A percentile compares a stretch with the other conserved stretches of the same genome.
Evolutionary conservation across 768 basidiomycete genomes (phyloP).

Genomic region (Kwoniella sp.): DNA sequence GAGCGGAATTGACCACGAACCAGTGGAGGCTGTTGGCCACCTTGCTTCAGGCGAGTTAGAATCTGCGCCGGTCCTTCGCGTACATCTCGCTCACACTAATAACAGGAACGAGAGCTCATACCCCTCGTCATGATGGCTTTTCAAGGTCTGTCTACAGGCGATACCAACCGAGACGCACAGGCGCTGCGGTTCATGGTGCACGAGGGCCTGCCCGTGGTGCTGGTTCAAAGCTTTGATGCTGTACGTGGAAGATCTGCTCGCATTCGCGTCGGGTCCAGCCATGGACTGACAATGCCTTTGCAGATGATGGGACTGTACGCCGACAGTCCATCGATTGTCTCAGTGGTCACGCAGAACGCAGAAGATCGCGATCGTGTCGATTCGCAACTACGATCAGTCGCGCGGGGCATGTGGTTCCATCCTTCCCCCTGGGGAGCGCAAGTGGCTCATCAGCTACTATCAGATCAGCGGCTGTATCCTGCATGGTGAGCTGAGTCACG

Average conservation of each 20-base stretch:
- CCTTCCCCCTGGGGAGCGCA: slow-evolving; percentile 48
- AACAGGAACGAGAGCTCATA: slow-evolving; percentile 49
- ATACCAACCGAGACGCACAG: slow-evolving; percentile 42
- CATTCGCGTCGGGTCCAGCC: not conserved
- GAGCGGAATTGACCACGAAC: slow-evolving; percentile 35
- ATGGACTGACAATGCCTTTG: not conserved
- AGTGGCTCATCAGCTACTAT: slow-evolving; percentile 59
- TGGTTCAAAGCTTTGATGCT: slow-evolving; percentile 46
- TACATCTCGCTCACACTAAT: not conserved
- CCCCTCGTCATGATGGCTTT: slow-evolving; percentile 43
- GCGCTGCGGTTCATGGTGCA: slow-evolving; percentile 45
- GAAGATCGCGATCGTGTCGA: slow-evolving; percentile 44
- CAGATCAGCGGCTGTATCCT: slow-evolving; percentile 65
- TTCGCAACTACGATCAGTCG: slow-evolving; percentile 42
- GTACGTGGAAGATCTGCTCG: slow-evolving; percentile 18
- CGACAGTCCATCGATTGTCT: slow-evolving; percentile 48
- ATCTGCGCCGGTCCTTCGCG: not conserved
- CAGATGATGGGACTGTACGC: slow-evolving; percentile 50
- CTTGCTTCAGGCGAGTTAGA: slow-evolving; percentile 44
- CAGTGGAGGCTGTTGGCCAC: slow-evolving; percentile 46
- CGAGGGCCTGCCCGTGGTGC: slow-evolving; percentile 42
- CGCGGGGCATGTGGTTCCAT: slow-evolving; percentile 44
- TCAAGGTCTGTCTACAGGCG: slow-evolving; percentile 45
- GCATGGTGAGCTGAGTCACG: slow-evolving; percentile 64
- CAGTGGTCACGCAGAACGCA: slow-evolving; percentile 34